A percentile compares a stretch with the other conserved stretches of the same genome.
Evolutionary conservation across 768 basidiomycete genomes (phyloP).

Genomic region (Astraeus odoratus): DNA sequence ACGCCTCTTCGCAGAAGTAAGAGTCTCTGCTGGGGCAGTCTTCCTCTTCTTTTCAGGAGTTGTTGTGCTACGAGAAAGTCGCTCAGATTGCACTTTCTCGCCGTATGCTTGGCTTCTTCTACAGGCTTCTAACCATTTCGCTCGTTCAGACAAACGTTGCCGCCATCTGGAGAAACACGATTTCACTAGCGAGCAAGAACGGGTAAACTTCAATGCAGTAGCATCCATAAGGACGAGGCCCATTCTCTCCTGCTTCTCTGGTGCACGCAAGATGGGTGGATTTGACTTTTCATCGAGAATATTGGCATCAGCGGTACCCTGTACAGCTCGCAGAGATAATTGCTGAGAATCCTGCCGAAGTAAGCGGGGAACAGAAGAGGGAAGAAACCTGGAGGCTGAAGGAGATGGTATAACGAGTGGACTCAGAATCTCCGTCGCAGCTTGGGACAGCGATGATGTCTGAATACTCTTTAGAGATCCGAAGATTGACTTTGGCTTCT

Average conservation of each 20-base stretch:
- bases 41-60: conserved; percentile 20
- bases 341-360: conserved; percentile 19
- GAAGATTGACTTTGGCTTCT: conserved; percentile 15
- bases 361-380: conserved; percentile 10
- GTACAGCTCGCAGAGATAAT: conserved; percentile 18
- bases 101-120: conserved; percentile 55
- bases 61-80: conserved; percentile 19
- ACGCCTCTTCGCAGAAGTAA: conserved; percentile 20
- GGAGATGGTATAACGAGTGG: conserved; percentile 26
- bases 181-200: conserved; percentile 34
- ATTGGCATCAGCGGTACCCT: conserved; percentile 10
- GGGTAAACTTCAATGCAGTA: conserved; percentile 37
- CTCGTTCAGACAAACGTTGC: conserved; percentile 36
- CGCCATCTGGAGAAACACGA: conserved; percentile 41
- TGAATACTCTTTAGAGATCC: conserved; percentile 20
- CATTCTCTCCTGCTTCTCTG: conserved; percentile 9
- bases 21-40: conserved; percentile 16
- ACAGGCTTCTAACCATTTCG: conserved; percentile 57
- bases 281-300: conserved; percentile 5
- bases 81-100: conserved; percentile 36
- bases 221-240: conserved; percentile 27
- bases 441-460: conserved; percentile 14
- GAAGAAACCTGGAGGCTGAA: conserved; percentile 7
- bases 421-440: conserved; percentile 24
- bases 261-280: neutral